phyloP scores from a whole-genome alignment of 1,284 basidiomycete genomes.

The Ceratobasidium sp. region DNA sequence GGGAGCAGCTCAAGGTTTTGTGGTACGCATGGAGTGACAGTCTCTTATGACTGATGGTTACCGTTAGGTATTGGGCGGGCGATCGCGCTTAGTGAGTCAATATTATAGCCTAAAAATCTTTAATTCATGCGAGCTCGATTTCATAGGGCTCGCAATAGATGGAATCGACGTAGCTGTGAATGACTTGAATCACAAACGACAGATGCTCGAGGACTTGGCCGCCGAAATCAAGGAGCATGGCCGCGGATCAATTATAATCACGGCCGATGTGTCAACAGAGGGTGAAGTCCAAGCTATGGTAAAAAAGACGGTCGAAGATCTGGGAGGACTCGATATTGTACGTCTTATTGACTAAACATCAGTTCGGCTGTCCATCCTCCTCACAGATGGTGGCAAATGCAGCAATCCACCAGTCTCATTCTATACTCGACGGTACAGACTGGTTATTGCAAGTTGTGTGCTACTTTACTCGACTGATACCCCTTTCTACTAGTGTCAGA shows the following conservation, averaged over 20 bases:
- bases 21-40: neutral
- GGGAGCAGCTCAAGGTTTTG: neutral
- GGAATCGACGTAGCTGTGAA: constrained; percentile 60
- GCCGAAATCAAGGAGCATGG: constrained; percentile 43
- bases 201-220: constrained; percentile 49
- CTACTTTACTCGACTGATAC: too few species aligned
- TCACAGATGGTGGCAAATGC: constrained; percentile 53
- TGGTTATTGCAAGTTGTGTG: neutral
- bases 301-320: constrained; percentile 41
- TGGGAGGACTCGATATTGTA: constrained; percentile 48
- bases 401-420: neutral
- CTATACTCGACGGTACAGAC: neutral
- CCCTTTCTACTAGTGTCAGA: constrained; percentile 14
- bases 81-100: neutral
- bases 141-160: constrained; percentile 57
- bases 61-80: neutral
- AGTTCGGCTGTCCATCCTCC: neutral
- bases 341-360: neutral
- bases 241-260: constrained; percentile 34
- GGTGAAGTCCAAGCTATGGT: constrained; percentile 51
- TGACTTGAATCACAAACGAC: constrained; percentile 56
- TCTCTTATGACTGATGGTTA: neutral
- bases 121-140: neutral
- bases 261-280: constrained; percentile 50
- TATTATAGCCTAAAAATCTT: neutral